Evolutionary conservation across 228 moss, liverwort and hornwort genomes (phyloP), one percentile per base, ranked within the genome.

Genomic region (Sphagnum magellanicum): DNA sequence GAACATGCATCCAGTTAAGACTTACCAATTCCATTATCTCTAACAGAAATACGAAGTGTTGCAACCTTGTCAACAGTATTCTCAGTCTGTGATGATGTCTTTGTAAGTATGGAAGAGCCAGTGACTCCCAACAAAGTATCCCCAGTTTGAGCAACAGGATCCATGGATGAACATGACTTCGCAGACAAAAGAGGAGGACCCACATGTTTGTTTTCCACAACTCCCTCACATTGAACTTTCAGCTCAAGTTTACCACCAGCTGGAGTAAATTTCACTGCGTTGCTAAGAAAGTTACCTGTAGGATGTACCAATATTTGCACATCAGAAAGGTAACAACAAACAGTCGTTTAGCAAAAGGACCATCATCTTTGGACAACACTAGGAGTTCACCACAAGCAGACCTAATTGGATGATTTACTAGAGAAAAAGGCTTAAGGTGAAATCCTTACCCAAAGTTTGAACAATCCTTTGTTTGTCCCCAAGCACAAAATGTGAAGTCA

Each of bases 401-500:
- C 32, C 32, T 32, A 3, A 32, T 32, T 32, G 32, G 32, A 32
- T 32, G 32, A 32, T 32, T 32, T 3, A 32, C 32, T 3, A 32
- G 32, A 32, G 32, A 3, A 32, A 32, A 32, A 32, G 32, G 32
- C 32, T 32, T 32, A 32, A 32, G 32, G 32, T 32, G 32, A 32
- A 32, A 32, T 32, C 32, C 32, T 60, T 69, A 89, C 91, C 91
- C 57, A 91, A 60, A 50, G 91, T 91, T 61, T 91, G 91, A 50
- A 91, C 84, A 11, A 91, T 79, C 61, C 91, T 84, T 69, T 89
- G 91, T 73, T 91, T 91, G 11, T 91, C 91, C 49, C 89, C 91
- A 14, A 91, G 72, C 14, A 91, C 91, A 51, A 75, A 77, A 74
- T 91, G 59, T 6, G 70, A 70, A 5, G 84, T 71, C 12, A 91